Evolutionary conservation across 176 grass and related monocot species (phyloP).

Genomic region (Sorghum bicolor): Sorghum_bicolor_NCBIv3 NC_012878.2:15266501-15267000

Average conservation of each 20-base stretch:
- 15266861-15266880: background rate
- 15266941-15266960: background rate
- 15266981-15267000: background rate
- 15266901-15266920: background rate
- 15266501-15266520: conserved; percentile 10
- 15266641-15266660: conserved; percentile 97
- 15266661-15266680: conserved; percentile 86
- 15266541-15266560: background rate
- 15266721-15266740: conserved; percentile 14
- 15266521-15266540: conserved; percentile 16
- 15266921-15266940: background rate
- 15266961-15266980: conserved; percentile 9
- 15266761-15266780: background rate
- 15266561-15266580: conserved; percentile 8
- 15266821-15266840: background rate
- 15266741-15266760: background rate
- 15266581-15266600: conserved; percentile 57
- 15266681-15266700: conserved; percentile 14
- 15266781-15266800: background rate
- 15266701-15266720: background rate
- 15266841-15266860: background rate
- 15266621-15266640: conserved; percentile 97
- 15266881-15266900: background rate
- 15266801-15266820: background rate
- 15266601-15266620: conserved; percentile 98